Base-by-base conservation (phyloP, 1,284 basidiomycete genomes). In the Tilletiaria anomala region DNA sequence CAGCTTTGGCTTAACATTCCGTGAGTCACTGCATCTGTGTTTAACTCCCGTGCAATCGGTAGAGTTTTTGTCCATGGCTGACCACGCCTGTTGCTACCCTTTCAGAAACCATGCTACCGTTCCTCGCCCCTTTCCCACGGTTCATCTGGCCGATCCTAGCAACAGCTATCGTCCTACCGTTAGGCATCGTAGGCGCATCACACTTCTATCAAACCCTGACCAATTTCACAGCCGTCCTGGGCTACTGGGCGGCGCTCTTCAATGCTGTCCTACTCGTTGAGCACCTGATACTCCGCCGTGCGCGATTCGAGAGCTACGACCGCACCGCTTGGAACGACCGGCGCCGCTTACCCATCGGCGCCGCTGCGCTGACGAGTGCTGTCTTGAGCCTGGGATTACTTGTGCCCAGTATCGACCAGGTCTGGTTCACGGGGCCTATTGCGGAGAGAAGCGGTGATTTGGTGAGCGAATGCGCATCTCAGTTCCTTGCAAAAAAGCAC, bases 131-230 rank as follows among this genome's bases (percentile, higher is more conserved):
- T 42, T 76, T 93, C 11, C 88, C 89, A 0, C 73, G 89, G 58
- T 91, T 87, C 64, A 71, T 86, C 35, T 84, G 91, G 65, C 83
- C 87, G 0, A 60, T 91, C 15, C 63, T 87, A 32, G 79, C 80
- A 1, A 82, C 79, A 0, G 84, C 79, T 1, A 78, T 93, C 35
- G 76, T 77, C 61, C 61, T 78, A 20, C 69, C 77, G 26, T 73
- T 77, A 0, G 76, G 76, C 14, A 73, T 80, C 35, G 76, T 73
- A 2, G 78, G 78, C 2, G 73, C 76, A 32, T 72, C 75, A 44
- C 74, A 76, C 55, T 78, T 80, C 58, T 73, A 73, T 32, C 69
- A 69, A 32, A 76, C 79, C 35, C 69, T 80, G 4, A 65, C 59
- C 16, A 67, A 78, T 44, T 70, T 70, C 44, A 54, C 78, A 22